A percentile compares a stretch with the other conserved stretches of the same genome.
These are phyloP conservation scores for Cordyceps tenuipes DNA, from an alignment of 2,329 filamentous ascomycete genomes.

Conservation along the genomic window DNA sequence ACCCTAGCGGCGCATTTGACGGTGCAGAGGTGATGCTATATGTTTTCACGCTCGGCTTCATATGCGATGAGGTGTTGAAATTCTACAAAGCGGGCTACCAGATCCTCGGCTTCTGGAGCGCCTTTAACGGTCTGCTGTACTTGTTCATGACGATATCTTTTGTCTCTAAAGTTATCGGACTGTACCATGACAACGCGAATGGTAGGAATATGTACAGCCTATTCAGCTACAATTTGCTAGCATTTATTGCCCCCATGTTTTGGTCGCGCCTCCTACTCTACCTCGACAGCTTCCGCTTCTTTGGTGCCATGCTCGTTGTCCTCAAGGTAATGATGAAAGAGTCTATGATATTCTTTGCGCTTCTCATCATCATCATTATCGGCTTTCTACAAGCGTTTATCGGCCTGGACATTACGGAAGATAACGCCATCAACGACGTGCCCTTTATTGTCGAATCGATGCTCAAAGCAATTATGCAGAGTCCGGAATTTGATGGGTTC, in stretches of 20 bases:
- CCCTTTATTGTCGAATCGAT: slow-evolving; percentile 71
- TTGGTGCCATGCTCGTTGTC: slow-evolving; percentile 96
- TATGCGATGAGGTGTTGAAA: slow-evolving; percentile 80
- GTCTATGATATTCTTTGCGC: slow-evolving; percentile 90
- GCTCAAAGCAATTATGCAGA: slow-evolving; percentile 86
- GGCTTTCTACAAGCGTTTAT: slow-evolving; percentile 92
- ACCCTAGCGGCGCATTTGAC: slow-evolving; percentile 75
- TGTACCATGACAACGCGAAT: slow-evolving; percentile 45
- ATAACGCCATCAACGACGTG: slow-evolving; percentile 59
- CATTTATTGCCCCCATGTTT: slow-evolving; percentile 92
- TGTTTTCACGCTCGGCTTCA: slow-evolving; percentile 81
- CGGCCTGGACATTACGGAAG: slow-evolving; percentile 77
- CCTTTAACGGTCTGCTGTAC: slow-evolving; percentile 84
- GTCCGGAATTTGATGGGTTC: slow-evolving; percentile 81
- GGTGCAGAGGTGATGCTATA: slow-evolving; percentile 78
- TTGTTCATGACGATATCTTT: slow-evolving; percentile 70
- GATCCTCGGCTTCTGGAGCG: slow-evolving; percentile 95
- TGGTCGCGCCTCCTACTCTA: slow-evolving; percentile 91
- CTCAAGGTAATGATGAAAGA: slow-evolving; percentile 93
- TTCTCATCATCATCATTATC: slow-evolving; percentile 74
- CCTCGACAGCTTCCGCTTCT: slow-evolving; percentile 88
- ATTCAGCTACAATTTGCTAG: slow-evolving; percentile 87
- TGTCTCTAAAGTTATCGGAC: slow-evolving; percentile 67
- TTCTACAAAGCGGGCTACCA: slow-evolving; percentile 89
- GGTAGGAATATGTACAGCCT: slow-evolving; percentile 58